Percentiles rank a stretch among this genome's conserved stretches.
These are phyloP conservation scores for Elongisporangium undulatum DNA, from an alignment of 352 stramenopile genomes.

Conservation along the genomic window DNA sequence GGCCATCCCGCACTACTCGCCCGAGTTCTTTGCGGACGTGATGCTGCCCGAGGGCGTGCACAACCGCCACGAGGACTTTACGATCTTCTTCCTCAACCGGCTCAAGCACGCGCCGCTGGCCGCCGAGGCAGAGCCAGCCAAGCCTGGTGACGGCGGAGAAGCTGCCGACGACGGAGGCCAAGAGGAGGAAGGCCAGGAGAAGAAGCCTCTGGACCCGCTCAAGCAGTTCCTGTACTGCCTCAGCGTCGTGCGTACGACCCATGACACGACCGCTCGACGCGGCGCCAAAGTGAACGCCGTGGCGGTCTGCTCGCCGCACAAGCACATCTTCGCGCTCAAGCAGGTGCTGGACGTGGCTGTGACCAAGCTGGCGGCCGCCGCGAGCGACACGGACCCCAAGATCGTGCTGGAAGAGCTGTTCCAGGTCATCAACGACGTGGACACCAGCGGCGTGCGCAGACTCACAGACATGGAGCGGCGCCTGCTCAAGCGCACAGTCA, in stretches of 20 bases:
- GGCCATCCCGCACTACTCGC: slow-evolving; percentile 66
- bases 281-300: slow-evolving; percentile 82
- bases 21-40: slow-evolving; percentile 87
- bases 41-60: slow-evolving; percentile 88
- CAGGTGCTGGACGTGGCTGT: slow-evolving; percentile 72
- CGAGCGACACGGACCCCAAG: slow-evolving; percentile 34
- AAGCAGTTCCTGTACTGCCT: slow-evolving; percentile 86
- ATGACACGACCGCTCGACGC: slow-evolving; percentile 65
- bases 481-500: slow-evolving; percentile 71
- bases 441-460: slow-evolving; percentile 53
- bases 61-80: slow-evolving; percentile 84
- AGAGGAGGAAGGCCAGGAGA: not conserved
- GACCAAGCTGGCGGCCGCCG: slow-evolving; percentile 49
- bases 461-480: slow-evolving; percentile 70
- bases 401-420: slow-evolving; percentile 56
- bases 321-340: slow-evolving; percentile 76
- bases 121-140: not conserved
- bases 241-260: slow-evolving; percentile 79
- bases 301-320: slow-evolving; percentile 75
- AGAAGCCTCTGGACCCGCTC: slow-evolving; percentile 28
- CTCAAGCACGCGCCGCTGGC: slow-evolving; percentile 10
- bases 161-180: slow-evolving; percentile 2
- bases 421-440: slow-evolving; percentile 66
- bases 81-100: slow-evolving; percentile 87
- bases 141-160: not conserved